Conservation (phyloP, 2,329 filamentous ascomycete species). For the Beauveria sp. region DNA sequence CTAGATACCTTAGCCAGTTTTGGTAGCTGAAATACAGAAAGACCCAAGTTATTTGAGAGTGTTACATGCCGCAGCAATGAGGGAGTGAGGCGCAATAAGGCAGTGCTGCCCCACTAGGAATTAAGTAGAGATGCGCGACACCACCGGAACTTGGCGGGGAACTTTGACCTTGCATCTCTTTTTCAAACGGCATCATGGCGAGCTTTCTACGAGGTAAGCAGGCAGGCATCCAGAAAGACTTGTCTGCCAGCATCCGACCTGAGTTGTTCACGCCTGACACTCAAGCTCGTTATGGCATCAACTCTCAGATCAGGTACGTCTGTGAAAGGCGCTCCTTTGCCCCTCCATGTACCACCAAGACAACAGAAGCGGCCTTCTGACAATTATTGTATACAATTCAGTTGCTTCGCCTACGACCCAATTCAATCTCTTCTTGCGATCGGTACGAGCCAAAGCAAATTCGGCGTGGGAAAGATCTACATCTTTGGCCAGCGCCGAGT, state of each 20-base stretch:
- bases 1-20: not conserved
- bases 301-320: slow-evolving; percentile 59
- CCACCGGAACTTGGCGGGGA: not conserved
- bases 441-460: slow-evolving; percentile 81
- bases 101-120: slow-evolving; percentile 2
- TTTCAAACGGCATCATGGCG: slow-evolving; percentile 51
- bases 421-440: slow-evolving; percentile 89
- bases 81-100: too few species aligned
- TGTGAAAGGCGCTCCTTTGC: not conserved
- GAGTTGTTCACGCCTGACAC: slow-evolving; percentile 79
- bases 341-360: slow-evolving; percentile 2
- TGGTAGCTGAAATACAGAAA: not conserved
- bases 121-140: not conserved
- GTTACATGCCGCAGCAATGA: not conserved
- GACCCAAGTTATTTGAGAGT: not conserved
- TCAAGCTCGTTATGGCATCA: slow-evolving; percentile 74
- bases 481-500: slow-evolving; percentile 79
- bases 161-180: slow-evolving; percentile 7
- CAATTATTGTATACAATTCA: slow-evolving; percentile 30
- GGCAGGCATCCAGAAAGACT: slow-evolving; percentile 82
- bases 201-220: slow-evolving; percentile 88
- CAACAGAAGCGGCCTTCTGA: too few species aligned
- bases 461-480: slow-evolving; percentile 81
- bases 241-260: slow-evolving; percentile 72
- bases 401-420: slow-evolving; percentile 83